Evolutionary conservation across 805 yeast genomes (phyloP).

Genomic region (Teunomyces pallodes): DNA sequence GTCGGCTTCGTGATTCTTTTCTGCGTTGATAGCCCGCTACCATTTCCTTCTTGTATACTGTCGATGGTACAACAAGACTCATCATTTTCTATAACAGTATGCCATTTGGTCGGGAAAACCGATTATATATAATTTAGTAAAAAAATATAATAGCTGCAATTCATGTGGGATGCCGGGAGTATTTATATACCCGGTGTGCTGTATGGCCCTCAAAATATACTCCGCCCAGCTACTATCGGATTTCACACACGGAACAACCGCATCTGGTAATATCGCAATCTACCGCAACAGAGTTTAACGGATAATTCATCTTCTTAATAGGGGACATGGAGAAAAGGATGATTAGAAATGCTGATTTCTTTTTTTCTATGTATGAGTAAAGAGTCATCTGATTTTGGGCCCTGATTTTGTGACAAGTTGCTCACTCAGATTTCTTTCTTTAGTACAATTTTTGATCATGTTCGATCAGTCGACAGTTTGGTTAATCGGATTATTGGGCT

Average conservation of each 20-base stretch:
- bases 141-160: conserved; percentile 1
- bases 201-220: background rate
- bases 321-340: conserved; percentile 3
- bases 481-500: background rate
- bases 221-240: background rate
- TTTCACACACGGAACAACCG: background rate
- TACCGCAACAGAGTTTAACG: background rate
- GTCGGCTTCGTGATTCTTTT: background rate
- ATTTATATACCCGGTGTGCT: background rate
- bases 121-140: background rate
- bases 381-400: conserved; percentile 3
- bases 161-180: background rate
- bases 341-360: background rate
- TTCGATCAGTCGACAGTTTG: background rate
- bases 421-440: background rate
- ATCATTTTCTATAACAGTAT: background rate
- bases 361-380: background rate
- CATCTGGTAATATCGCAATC: background rate
- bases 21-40: background rate
- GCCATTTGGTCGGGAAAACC: background rate
- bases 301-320: background rate
- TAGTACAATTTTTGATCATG: background rate
- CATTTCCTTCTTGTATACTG: background rate
- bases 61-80: background rate
- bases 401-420: background rate